Conservation (phyloP, 129 eudicot species). For the Apium graveolens region DNA sequence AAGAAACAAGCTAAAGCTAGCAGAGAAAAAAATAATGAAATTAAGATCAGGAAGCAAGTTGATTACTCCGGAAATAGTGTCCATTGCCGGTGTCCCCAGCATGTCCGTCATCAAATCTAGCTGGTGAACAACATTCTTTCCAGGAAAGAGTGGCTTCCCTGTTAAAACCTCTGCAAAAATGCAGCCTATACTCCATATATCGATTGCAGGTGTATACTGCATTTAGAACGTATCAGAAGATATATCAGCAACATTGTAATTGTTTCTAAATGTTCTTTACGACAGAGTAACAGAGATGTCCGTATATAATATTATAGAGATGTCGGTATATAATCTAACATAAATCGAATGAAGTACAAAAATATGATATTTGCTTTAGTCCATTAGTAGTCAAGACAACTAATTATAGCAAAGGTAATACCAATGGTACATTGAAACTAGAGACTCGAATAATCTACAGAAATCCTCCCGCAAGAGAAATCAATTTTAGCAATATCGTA, state of each 20-base stretch:
- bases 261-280: background rate
- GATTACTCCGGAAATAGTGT: slow-evolving; percentile 63
- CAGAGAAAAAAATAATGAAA: background rate
- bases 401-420: background rate
- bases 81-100: slow-evolving; percentile 74
- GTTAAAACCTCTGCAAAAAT: slow-evolving; percentile 83
- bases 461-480: background rate
- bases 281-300: background rate
- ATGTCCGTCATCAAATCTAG: slow-evolving; percentile 82
- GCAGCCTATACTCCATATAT: slow-evolving; percentile 87
- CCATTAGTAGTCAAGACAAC: background rate
- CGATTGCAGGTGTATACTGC: slow-evolving; percentile 91
- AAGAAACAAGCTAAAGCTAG: slow-evolving; percentile 1
- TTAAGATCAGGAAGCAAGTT: background rate
- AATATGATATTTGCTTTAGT: background rate
- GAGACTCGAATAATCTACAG: background rate
- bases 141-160: slow-evolving; percentile 83
- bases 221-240: slow-evolving; percentile 1
- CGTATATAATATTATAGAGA: background rate
- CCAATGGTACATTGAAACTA: background rate
- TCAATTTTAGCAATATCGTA: background rate
- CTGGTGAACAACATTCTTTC: slow-evolving; percentile 84
- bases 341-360: background rate
- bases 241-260: background rate
- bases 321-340: background rate